Evolutionary conservation across 208 protist genomes (phyloP), one percentile per base, ranked within the genome.

Genomic region (Entamoeba histolytica): DNA sequence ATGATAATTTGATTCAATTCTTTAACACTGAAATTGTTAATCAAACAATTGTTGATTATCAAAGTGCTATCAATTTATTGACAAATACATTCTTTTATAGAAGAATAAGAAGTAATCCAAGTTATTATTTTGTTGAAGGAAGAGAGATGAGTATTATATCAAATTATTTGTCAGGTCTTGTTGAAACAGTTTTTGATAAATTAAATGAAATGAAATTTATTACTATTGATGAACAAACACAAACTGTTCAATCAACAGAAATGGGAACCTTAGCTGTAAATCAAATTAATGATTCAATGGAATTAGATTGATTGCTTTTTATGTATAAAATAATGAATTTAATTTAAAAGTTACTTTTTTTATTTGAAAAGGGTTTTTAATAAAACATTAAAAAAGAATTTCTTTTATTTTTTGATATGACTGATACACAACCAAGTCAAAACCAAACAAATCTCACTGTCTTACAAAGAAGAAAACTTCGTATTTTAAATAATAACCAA

Each of bases 21-120:
- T 96, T 99, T 15, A 99, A 99, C 95, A 98, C 98, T 8, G 98
- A 99, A 95, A 97, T 99, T 93, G 97, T 98, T 0, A 96, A 99
- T 4, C 98, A 98, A 23, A 98, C 98, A 52, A 96, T 99, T 2
- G 94, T 96, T 94, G 98, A 94, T 91, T 95, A 97, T 10, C 91
- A 96, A 35, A 98, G 50, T 3, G 52, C 44, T 23, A 51, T 93
- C 6, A 44, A 39, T 39, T 93, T n/a, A 15, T 51, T 94, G 0
- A 23, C 35, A 55, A 51, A 57, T 5, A 93, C 93, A 91, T 91
- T 91, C 5, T 57, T 93, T 6, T 51, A 31, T 28, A 35, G n/a
- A 8, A 8, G 92, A 49, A 14, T 93, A 12, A 51, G 7, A n/a
- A 57, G 50, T 19, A 93, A 93, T 39, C 92, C 92, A 44, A 49